Base-by-base conservation (phyloP, 345 rosid species). In the Dipteronia sinensis region DNA sequence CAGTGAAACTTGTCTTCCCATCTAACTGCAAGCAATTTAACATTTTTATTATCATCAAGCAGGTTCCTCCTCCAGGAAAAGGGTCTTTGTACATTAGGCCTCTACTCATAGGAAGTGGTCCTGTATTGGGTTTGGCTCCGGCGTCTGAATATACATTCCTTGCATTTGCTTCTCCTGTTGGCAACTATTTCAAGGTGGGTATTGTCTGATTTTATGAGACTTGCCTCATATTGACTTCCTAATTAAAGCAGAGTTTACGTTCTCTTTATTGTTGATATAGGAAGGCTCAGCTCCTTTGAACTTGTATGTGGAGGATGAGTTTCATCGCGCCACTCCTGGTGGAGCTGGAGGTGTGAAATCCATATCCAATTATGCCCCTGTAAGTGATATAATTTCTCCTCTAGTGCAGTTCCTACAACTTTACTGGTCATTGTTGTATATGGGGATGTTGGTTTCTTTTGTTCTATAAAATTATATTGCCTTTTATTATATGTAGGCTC, bases 51-150 rank as follows among this genome's bases (percentile, higher is more conserved):
- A 42, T 7, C 2, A 66, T 64, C 58, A 10, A 63, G 29, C 78
- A 94, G 97, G 87, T 94, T 76, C 98, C 98, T 62, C 98, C 98
- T 70, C 86, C 87, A 3, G 93, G 91, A 13, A 90, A 90, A 86
- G 97, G 96, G 38, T 85, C 96, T 6, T 55, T 94, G 75, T 94
- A 94, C 78, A 85, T 94, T 2, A 90, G 97, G 86, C 97, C 97
- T 19, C 74, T 92, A 81, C 95, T 94, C 42, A 58, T 91, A 0
- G 98, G 98, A 77, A 90, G 83, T 67, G 98, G 97, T 64, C 83
- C 94, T 59, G 69, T 85, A 34, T 81, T 92, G 79, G 97, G 97
- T 63, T 77, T 94, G 68, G 88, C 89, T 11, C 88, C 97, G 5
- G 93, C 98, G 22, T 77, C 94, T 6, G 97, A 92, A 74, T 88